Evolutionary conservation across 345 rosid genomes (phyloP).

Genomic region (Hibiscus trionum): DNA sequence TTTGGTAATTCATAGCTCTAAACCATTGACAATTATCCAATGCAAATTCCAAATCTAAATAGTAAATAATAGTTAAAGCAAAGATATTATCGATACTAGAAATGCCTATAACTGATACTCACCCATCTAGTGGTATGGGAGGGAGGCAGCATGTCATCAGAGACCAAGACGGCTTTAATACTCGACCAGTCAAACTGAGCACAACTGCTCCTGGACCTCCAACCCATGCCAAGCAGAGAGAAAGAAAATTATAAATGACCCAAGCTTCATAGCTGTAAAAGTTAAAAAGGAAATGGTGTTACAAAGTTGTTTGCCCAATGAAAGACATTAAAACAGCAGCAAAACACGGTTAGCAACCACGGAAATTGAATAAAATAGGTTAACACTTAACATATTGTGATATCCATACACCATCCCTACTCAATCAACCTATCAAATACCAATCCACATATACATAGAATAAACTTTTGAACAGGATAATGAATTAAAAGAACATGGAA

Average conservation of each 20-base stretch:
- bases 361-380: not conserved
- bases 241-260: constrained; percentile 92
- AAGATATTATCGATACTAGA: not conserved
- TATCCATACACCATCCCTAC: not conserved
- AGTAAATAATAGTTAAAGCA: not conserved
- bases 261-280: constrained; percentile 92
- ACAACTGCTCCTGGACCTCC: constrained; percentile 98
- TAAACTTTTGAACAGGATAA: not conserved
- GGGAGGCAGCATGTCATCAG: constrained; percentile 94
- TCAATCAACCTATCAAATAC: not conserved
- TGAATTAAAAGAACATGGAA: not conserved
- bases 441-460: not conserved
- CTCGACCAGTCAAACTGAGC: constrained; percentile 78
- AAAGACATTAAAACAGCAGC: not conserved
- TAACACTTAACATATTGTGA: not conserved
- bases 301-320: not conserved
- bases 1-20: not conserved
- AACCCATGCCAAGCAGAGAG: constrained; percentile 95
- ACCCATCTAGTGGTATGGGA: constrained; percentile 86
- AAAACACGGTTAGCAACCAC: not conserved
- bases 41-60: not conserved
- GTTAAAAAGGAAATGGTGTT: not conserved
- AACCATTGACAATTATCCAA: not conserved
- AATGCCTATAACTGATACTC: constrained; percentile 22
- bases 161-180: constrained; percentile 69